Percentiles rank a stretch among this genome's conserved stretches.
Conservation (phyloP, 2,329 filamentous ascomycete genomes). For the Pyricularia sp. region DNA sequence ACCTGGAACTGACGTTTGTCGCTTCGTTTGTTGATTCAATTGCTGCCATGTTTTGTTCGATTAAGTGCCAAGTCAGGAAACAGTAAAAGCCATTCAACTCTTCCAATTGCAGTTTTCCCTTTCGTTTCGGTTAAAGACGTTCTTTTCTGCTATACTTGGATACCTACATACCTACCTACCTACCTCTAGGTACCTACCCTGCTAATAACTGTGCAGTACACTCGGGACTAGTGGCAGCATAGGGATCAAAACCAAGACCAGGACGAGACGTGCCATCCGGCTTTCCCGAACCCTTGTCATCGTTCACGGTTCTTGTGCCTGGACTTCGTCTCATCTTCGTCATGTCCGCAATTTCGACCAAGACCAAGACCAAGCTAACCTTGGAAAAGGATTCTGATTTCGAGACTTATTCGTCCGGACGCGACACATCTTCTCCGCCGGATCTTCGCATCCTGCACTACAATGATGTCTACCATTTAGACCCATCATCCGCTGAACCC, state of each 20-base stretch:
- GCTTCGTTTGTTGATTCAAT: not conserved
- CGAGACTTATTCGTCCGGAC: slow-evolving; percentile 22
- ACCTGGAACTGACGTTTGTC: not conserved
- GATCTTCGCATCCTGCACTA: slow-evolving; percentile 80
- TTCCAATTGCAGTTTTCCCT: not conserved
- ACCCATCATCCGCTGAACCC: slow-evolving; percentile 65
- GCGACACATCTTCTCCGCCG: slow-evolving; percentile 29
- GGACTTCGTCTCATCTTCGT: not conserved
- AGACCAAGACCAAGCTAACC: slow-evolving; percentile 1
- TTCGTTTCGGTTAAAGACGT: not conserved
- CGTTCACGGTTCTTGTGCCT: not conserved
- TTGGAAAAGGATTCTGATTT: slow-evolving; percentile 8
- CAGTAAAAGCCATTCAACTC: not conserved
- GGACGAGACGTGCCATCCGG: not conserved
- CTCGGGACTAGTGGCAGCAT: not conserved
- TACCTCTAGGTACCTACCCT: not conserved
- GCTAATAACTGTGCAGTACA: not conserved
- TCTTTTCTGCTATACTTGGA: not conserved
- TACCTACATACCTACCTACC: too few relatives aligned
- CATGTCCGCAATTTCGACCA: not conserved
- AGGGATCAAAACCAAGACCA: not conserved
- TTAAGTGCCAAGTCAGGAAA: not conserved
- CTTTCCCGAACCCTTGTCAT: not conserved
- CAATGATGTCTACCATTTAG: slow-evolving; percentile 92
- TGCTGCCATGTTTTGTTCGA: not conserved